Percentiles rank a stretch among this genome's conserved stretches.
Conservation (phyloP, 495 filamentous ascomycete genomes). For the Podospora pseudocomata region DNA sequence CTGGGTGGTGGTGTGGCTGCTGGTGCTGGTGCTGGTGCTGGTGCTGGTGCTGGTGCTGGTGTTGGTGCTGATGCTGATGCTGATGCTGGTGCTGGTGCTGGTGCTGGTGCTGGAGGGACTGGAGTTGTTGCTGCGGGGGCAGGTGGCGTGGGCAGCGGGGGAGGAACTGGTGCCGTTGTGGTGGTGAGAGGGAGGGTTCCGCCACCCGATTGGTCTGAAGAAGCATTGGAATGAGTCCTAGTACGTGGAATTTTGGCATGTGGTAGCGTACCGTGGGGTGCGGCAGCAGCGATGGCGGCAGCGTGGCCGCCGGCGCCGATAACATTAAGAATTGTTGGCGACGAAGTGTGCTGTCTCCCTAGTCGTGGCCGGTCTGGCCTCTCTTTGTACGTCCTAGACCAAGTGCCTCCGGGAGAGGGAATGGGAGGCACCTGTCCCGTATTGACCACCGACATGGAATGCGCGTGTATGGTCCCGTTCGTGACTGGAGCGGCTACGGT, state of each 20-base stretch:
- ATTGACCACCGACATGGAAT: constrained; percentile 71
- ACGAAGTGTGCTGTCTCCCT: constrained; percentile 72
- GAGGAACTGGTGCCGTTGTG: constrained; percentile 49
- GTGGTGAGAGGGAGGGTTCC: constrained; percentile 18
- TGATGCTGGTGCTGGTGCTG: constrained; percentile 56
- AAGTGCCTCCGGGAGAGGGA: constrained; percentile 74
- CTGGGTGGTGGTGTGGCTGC: constrained; percentile 58
- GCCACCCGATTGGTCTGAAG: constrained; percentile 42
- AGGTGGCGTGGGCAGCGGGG: constrained; percentile 55
- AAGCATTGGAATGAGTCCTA: constrained; percentile 45
- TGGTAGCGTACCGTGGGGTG: background rate
- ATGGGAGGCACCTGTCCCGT: constrained; percentile 77
- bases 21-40: constrained; percentile 1
- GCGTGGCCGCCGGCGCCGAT: constrained; percentile 25
- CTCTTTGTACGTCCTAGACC: constrained; percentile 40
- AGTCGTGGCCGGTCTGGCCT: constrained; percentile 53
- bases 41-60: too few relatives aligned
- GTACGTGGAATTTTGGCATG: background rate
- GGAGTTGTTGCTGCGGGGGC: constrained; percentile 22
- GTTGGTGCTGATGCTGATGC: too few relatives aligned
- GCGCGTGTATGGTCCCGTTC: constrained; percentile 36
- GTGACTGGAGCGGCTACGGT: constrained; percentile 27
- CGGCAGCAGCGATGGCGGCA: constrained; percentile 17
- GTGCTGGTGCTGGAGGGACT: constrained; percentile 27
- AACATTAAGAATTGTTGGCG: constrained; percentile 62